Evolutionary conservation across 139 green algal species (phyloP), one percentile per base, ranked within the genome.

Genomic region (Coccomyxa sp.): DNA sequence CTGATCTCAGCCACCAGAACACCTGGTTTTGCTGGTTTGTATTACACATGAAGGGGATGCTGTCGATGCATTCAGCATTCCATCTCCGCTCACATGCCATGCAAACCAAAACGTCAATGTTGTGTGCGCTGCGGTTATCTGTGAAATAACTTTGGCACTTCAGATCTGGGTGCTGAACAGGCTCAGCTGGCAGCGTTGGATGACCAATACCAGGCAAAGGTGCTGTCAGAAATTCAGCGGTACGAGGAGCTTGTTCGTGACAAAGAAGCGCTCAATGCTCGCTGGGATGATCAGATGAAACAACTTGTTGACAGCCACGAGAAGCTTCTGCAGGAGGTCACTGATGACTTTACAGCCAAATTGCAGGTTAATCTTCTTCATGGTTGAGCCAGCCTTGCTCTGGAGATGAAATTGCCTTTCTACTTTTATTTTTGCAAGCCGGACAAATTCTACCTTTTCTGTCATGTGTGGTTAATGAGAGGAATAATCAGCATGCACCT

Each of bases 221-320:
- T 97, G 85, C 93, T 96, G 85, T 87, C 88, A 0, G 95, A 98
- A 89, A 91, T 97, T 82, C 94, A 98, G 88, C 90, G 95, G 27
- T 86, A 83, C 80, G 18, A 86, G 79, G 80, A 84, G n/a, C 81
- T 95, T 84, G 83, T 91, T 25, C 86, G 91, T 27, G 93, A 96
- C 77, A 96, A 96, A 88, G 92, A 96, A 67, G 77, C 90, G 67
- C 90, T 96, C 30, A 93, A 93, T 74, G 89, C 92, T 81, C 79
- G 88, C 30, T 97, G 94, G 93, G 91, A 96, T 77, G 92, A 97
- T 88, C 95, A 97, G 86, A 96, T 96, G 82, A 83, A 79, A 0
- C 86, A 94, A 84, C 90, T 97, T 59, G 91, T 96, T 79, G 91
- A 96, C 87, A 88, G 80, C 21, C 94, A 98, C 82, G 95, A 98